Conservation (phyloP, 768 basidiomycete genomes). For the Podaxis sp. region DNA sequence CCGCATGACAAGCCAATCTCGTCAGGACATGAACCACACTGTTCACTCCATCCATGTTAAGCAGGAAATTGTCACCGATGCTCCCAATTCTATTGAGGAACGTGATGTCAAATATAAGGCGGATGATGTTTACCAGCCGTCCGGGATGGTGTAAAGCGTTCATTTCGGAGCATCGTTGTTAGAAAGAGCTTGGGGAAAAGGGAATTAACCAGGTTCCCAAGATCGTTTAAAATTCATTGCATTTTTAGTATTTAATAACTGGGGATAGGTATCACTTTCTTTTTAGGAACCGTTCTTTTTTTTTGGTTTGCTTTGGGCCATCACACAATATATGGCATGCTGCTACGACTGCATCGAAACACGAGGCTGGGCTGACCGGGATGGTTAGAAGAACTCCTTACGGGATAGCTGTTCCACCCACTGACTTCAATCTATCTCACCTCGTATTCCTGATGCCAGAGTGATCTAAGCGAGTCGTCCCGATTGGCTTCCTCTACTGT, state of each 20-base stretch:
- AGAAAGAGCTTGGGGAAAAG: not conserved
- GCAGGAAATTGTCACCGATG: slow-evolving; percentile 28
- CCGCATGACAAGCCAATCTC: slow-evolving; percentile 28
- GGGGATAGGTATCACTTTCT: not conserved
- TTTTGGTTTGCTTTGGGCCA: not conserved
- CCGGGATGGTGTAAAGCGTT: not conserved
- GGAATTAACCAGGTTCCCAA: not conserved
- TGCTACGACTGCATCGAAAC: no score
- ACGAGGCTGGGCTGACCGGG: no score
- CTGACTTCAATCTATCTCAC: not conserved
- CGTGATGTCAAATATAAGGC: slow-evolving; percentile 24
- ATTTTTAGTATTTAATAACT: not conserved
- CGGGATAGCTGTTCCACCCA: slow-evolving; percentile 40
- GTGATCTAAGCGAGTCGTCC: no score
- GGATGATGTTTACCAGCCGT: slow-evolving; percentile 15
- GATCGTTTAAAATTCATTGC: not conserved
- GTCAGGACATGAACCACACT: slow-evolving; percentile 20
- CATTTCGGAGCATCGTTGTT: no score
- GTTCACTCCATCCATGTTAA: slow-evolving; percentile 30
- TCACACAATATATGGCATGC: not conserved
- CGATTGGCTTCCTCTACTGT: no score
- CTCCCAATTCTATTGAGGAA: slow-evolving; percentile 10
- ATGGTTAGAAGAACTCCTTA: not conserved
- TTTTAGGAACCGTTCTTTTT: not conserved
- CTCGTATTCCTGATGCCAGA: no score